Evolutionary conservation across 148 eudicot genomes (phyloP).

Genomic region (Cornus kousa): DNA sequence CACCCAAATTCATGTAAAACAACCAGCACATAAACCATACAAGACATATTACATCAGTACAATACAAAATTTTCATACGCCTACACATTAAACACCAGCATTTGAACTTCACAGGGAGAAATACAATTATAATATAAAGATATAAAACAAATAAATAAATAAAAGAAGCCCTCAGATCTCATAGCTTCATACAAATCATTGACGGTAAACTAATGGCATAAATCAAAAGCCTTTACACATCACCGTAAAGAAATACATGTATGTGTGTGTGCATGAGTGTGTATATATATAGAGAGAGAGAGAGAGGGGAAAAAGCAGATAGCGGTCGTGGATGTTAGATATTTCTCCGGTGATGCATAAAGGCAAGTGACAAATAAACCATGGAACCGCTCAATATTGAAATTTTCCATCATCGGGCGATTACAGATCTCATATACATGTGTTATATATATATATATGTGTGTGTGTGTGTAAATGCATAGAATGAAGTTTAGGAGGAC

Average conservation of each 20-base stretch:
- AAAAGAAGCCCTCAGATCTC: constrained; percentile 9
- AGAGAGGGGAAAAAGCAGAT: background rate
- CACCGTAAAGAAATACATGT: background rate
- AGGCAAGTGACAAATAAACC: background rate
- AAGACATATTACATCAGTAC: too few relatives aligned
- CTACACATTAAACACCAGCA: too few relatives aligned
- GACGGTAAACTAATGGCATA: background rate
- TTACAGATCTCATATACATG: too few relatives aligned
- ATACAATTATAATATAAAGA: too few relatives aligned
- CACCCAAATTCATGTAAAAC: too few relatives aligned
- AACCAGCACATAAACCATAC: too few relatives aligned
- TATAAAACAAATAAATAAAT: background rate
- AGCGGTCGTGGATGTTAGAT: background rate
- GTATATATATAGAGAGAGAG: background rate
- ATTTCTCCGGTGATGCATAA: background rate
- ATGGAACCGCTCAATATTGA: background rate
- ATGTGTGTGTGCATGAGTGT: background rate
- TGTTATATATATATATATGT: too few relatives aligned
- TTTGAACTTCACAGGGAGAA: too few relatives aligned
- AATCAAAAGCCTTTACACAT: background rate
- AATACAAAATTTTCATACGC: too few relatives aligned
- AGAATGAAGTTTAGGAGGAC: too few relatives aligned
- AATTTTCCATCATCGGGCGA: background rate
- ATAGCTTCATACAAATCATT: background rate
- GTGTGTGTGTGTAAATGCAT: background rate